These are phyloP conservation scores for Vitis rupestris DNA, from an alignment of 164 flowering plant genomes.

Conservation along the genomic window DNA sequence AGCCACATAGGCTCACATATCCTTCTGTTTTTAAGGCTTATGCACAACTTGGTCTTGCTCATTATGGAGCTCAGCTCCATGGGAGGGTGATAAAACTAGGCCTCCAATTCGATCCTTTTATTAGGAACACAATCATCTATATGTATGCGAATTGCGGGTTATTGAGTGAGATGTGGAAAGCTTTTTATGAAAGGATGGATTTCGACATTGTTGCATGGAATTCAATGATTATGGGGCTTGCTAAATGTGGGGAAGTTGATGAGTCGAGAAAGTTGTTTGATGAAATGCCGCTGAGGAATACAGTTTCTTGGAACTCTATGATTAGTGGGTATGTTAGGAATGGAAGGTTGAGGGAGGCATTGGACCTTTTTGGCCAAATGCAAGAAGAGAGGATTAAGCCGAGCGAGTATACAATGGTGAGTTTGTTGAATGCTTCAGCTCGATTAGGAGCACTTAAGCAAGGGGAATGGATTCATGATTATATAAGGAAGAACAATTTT, in stretches of 20 bases:
- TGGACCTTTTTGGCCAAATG: constrained; percentile 60
- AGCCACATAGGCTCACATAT: constrained; percentile 52
- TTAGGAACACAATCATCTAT: constrained; percentile 56
- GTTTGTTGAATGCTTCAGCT: constrained; percentile 66
- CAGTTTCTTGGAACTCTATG: constrained; percentile 73
- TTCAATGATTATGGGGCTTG: constrained; percentile 63
- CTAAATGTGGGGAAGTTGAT: constrained; percentile 54
- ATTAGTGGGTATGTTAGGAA: constrained; percentile 77
- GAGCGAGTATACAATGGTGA: constrained; percentile 63
- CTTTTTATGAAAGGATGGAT: constrained; percentile 49
- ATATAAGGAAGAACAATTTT: constrained; percentile 38
- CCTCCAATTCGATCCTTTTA: constrained; percentile 49
- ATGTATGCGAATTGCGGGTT: constrained; percentile 68
- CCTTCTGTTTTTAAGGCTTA: constrained; percentile 81
- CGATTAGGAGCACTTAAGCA: constrained; percentile 59
- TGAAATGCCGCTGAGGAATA: constrained; percentile 46
- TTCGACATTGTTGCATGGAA: constrained; percentile 74
- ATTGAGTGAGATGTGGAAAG: constrained; percentile 38
- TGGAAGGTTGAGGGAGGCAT: constrained; percentile 55
- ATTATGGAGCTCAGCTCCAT: constrained; percentile 65
- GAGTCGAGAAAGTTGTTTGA: constrained; percentile 56
- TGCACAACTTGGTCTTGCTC: constrained; percentile 53
- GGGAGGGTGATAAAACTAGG: constrained; percentile 63
- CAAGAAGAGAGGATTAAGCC: constrained; percentile 47
- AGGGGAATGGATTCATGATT: constrained; percentile 78